Base-by-base conservation (phyloP, 192 early-diverging fungal species). In the Gonapodya sp. region DNA sequence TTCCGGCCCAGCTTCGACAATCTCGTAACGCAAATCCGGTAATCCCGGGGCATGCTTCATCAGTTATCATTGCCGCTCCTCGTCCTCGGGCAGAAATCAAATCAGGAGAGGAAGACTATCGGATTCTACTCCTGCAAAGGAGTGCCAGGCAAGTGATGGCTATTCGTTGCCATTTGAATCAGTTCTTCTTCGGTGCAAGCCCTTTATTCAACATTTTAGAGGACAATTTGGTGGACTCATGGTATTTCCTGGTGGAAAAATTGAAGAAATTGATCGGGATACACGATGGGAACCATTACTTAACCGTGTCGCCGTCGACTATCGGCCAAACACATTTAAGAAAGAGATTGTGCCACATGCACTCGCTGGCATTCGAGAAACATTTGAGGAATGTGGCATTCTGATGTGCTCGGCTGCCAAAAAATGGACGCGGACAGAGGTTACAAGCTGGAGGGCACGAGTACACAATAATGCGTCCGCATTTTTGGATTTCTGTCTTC, bases 191-290 rank as follows among this genome's bases (percentile, higher is more conserved):
- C n/a, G n/a, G n/a, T n/a, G n/a, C n/a, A n/a, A n/a, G n/a, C n/a
- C n/a, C n/a, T n/a, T n/a, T n/a, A n/a, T n/a, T n/a, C n/a, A n/a
- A n/a, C n/a, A 8, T 16, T 64, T 24, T 64, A 16, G 75, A 14
- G 75, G 75, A 34, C 75, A 77, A 34, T 77, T 77, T 33, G 75
- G 75, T 34, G 75, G 75, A 16, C 75, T 77, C 30, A 77, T 33
- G 75, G 75, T 77, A 33, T 77, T 77, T 33, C 75, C 75, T 2
- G 75, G 75, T 2, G 75, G 75, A 16, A 2, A 31, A 2, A 33
- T 77, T 33, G 75, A 77, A 33, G 18, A 16, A 16, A 33, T 77
- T 16, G 75, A 77, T 34, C 8, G 8, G 18, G 75, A 77, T 31
- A 14, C 75, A 2, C 75, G 75, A 34, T 77, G 75, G 75, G 75